Evolutionary conservation across 2,329 filamentous ascomycete genomes (phyloP), one percentile per base, ranked within the genome.

Genomic region (Hypoxylon sp.): DNA sequence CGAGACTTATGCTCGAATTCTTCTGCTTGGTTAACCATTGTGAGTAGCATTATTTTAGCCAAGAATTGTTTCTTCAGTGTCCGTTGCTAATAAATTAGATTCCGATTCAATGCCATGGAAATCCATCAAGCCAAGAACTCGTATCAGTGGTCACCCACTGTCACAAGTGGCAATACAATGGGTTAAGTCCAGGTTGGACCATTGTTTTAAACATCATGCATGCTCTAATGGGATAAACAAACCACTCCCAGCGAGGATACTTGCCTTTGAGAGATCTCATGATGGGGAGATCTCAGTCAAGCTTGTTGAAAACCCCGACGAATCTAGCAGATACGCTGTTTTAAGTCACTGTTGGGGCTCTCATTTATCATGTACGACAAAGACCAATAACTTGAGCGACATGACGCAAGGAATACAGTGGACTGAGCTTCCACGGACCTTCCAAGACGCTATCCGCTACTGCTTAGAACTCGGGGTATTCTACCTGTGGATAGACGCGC

Each of bases 101-200:
- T 17, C n/a, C 38, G 38, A 41, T 17, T 9, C 38, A 19, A 41
- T 41, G n/a, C 38, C 38, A 7, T 41, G 38, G 38, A 41, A 41
- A 17, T 41, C 38, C 38, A 41, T 41, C 38, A 41, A 41, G 38
- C 38, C 38, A n/a, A 41, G 38, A 19, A 41, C n/a, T n/a, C n/a
- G n/a, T 10, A 41, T 19, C 7, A 41, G 7, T 41, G 38, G 38
- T 7, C 38, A 41, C 38, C 38, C 38, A 19, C 10, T 41, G 38
- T 41, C 38, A 17, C n/a, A 19, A 10, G n/a, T 2, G 5, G 38
- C n/a, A 41, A 17, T 19, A 19, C 38, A 19, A n/a, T 41, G 38
- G 38, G 38, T 41, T 9, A 41, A 41, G 38, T 41, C 38, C 7
- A 41, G n/a, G n/a, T 19, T 41, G 38, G 38, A 41, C n/a, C 14